phyloP scores from a whole-genome alignment of 2,329 filamentous ascomycete genomes.

The Dothideomycetes sp. region DNA sequence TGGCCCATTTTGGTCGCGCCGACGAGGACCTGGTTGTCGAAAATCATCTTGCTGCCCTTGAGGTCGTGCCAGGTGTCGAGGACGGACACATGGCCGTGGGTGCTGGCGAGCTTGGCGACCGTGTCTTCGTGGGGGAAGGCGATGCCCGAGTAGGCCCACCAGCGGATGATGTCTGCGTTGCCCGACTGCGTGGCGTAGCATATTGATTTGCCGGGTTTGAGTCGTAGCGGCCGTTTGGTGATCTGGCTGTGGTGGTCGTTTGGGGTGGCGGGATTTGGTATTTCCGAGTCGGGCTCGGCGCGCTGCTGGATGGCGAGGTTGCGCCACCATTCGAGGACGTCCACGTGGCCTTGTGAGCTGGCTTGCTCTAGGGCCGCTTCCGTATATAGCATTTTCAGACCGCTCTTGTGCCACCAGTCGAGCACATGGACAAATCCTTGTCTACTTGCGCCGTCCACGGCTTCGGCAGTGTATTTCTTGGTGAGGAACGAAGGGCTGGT shows the following conservation, averaged over 20 bases:
- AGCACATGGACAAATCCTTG: constrained; percentile 77
- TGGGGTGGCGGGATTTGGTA: not conserved
- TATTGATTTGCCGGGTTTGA: constrained; percentile 77
- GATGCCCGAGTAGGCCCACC: constrained; percentile 79
- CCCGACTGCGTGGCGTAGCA: constrained; percentile 76
- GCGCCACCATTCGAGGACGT: constrained; percentile 90
- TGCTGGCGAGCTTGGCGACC: constrained; percentile 73
- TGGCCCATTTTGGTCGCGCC: constrained; percentile 82
- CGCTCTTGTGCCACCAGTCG: constrained; percentile 83
- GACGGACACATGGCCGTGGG: constrained; percentile 73
- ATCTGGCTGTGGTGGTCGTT: constrained; percentile 12
- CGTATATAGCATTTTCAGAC: constrained; percentile 71
- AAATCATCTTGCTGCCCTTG: constrained; percentile 66
- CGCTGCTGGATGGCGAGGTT: constrained; percentile 41
- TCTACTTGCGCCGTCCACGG: constrained; percentile 76
- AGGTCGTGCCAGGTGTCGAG: constrained; percentile 72
- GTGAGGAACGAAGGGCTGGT: constrained; percentile 71
- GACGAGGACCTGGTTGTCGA: constrained; percentile 73
- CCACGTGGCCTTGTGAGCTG: constrained; percentile 70
- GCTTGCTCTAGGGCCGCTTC: constrained; percentile 82
- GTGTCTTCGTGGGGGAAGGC: constrained; percentile 69
- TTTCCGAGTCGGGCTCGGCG: constrained; percentile 11
- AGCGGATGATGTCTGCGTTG: constrained; percentile 63
- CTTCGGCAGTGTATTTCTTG: constrained; percentile 77
- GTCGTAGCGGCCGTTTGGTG: constrained; percentile 29